Percentiles rank a stretch among this genome's conserved stretches.
phyloP scores from a whole-genome alignment of 2,329 filamentous ascomycete species.

The Blumeriella jaapii region DNA sequence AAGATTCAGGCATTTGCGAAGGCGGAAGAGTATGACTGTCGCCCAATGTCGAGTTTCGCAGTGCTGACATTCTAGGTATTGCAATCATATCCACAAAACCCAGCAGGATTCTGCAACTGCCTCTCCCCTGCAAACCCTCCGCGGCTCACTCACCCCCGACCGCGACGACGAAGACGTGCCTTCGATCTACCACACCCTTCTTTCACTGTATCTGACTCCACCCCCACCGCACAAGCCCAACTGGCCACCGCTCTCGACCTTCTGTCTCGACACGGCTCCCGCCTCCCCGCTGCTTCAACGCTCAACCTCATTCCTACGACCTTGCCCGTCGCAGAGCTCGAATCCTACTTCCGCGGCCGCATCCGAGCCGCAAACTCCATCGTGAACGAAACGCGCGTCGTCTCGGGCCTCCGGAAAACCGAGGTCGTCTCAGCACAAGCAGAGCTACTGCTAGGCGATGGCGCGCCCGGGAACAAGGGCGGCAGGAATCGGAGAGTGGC shows the following conservation, averaged over 20 bases:
- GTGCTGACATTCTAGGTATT: slow-evolving; percentile 48
- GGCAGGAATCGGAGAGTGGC: slow-evolving; percentile 59
- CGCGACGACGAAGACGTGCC: slow-evolving; percentile 43
- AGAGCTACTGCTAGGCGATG: slow-evolving; percentile 61
- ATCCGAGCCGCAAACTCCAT: slow-evolving; percentile 78
- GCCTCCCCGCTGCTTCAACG: slow-evolving; percentile 77
- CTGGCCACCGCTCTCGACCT: slow-evolving; percentile 74
- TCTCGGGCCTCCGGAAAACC: slow-evolving; percentile 64
- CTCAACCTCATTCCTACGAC: slow-evolving; percentile 73
- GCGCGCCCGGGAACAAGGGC: slow-evolving; percentile 38
- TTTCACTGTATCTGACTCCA: slow-evolving; percentile 81
- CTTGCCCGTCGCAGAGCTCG: slow-evolving; percentile 67
- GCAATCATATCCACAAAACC: slow-evolving; percentile 65
- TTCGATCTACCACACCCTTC: slow-evolving; percentile 84
- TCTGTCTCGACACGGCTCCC: slow-evolving; percentile 84
- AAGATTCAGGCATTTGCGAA: slow-evolving; percentile 78
- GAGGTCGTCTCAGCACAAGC: slow-evolving; percentile 70
- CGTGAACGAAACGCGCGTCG: slow-evolving; percentile 69
- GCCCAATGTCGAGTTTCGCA: neutral
- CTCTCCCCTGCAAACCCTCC: slow-evolving; percentile 27
- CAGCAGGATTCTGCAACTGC: slow-evolving; percentile 34
- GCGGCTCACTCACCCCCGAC: slow-evolving; percentile 25
- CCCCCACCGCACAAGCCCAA: slow-evolving; percentile 60
- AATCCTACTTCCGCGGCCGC: slow-evolving; percentile 83
- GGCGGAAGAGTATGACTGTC: slow-evolving; percentile 68